Evolutionary conservation across 805 yeast species (phyloP).

Genomic region (Saccharomycopsis sp.): DNA sequence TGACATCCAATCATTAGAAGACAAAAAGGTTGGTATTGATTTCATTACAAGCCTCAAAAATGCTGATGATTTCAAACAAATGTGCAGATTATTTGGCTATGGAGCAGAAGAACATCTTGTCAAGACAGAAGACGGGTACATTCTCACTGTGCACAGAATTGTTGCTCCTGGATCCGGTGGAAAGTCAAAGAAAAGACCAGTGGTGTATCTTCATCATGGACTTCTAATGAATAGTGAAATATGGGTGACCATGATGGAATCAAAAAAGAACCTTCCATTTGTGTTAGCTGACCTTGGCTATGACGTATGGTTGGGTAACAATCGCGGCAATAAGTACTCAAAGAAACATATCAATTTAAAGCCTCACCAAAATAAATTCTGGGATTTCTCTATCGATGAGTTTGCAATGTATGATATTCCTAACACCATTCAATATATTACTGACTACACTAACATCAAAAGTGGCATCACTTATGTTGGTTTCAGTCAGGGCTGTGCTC

Average conservation of each 20-base stretch:
- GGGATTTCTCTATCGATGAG: conserved; percentile 90
- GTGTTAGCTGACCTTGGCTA: conserved; percentile 67
- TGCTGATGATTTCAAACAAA: conserved; percentile 52
- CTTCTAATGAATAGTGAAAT: conserved; percentile 72
- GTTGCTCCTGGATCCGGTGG: neutral
- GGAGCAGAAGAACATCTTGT: conserved; percentile 70
- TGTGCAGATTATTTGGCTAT: conserved; percentile 66
- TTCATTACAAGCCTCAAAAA: conserved; percentile 32
- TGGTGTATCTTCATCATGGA: conserved; percentile 79
- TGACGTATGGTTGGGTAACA: conserved; percentile 94
- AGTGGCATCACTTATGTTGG: conserved; percentile 64
- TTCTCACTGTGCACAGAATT: conserved; percentile 61
- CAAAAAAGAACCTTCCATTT: conserved; percentile 48
- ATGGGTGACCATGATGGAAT: conserved; percentile 40
- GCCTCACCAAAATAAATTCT: conserved; percentile 43
- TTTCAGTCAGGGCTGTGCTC: conserved; percentile 91
- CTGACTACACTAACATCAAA: conserved; percentile 41
- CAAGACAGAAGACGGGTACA: conserved; percentile 60
- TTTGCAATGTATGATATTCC: conserved; percentile 90
- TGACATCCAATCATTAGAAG: conserved; percentile 2
- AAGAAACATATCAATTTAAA: conserved; percentile 62
- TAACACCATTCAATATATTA: conserved; percentile 68
- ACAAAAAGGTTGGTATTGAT: conserved; percentile 21
- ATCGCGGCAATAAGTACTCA: conserved; percentile 89
- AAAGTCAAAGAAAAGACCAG: conserved; percentile 27